Evolutionary conservation across 108 stramenopile genomes (phyloP).

Genomic region (Bacterosira constricta): DNA sequence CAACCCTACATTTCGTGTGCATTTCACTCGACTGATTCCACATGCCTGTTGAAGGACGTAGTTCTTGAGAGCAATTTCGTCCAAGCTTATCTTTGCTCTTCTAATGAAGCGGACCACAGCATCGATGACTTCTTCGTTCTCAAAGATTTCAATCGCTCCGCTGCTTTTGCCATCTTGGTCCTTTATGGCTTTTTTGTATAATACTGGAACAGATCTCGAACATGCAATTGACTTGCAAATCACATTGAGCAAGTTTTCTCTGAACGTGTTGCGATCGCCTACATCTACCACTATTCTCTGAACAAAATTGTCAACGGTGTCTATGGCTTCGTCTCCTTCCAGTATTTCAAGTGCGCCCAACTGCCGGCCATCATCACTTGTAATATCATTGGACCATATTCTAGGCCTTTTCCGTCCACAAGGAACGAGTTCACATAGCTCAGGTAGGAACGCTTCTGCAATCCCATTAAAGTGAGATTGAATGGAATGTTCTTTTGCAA

Average conservation of each 20-base stretch:
- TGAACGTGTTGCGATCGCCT: neutral
- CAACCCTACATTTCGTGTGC: constrained; percentile 44
- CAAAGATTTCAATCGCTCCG: constrained; percentile 40
- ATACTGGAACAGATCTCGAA: constrained; percentile 22
- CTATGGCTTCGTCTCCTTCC: constrained; percentile 38
- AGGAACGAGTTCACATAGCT: constrained; percentile 30
- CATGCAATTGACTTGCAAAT: constrained; percentile 43
- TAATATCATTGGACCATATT: constrained; percentile 33
- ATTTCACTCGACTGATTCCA: constrained; percentile 18
- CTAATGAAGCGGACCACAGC: constrained; percentile 44
- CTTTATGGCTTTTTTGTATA: constrained; percentile 46
- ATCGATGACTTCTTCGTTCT: constrained; percentile 57
- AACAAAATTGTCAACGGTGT: constrained; percentile 37
- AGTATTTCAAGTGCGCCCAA: constrained; percentile 39
- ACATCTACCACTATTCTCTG: constrained; percentile 10
- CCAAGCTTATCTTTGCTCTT: constrained; percentile 16
- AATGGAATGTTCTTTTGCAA: constrained; percentile 24
- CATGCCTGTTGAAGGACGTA: constrained; percentile 50
- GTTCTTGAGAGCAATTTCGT: constrained; percentile 48
- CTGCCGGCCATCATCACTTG: constrained; percentile 4
- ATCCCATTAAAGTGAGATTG: constrained; percentile 24
- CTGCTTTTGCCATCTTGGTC: constrained; percentile 27
- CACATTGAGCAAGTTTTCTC: constrained; percentile 31
- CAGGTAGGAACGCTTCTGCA: constrained; percentile 23
- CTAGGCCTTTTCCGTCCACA: constrained; percentile 33